These are phyloP conservation scores for Botryotinia calthae DNA, from an alignment of 2,329 filamentous ascomycete species.

Conservation along the genomic window DNA sequence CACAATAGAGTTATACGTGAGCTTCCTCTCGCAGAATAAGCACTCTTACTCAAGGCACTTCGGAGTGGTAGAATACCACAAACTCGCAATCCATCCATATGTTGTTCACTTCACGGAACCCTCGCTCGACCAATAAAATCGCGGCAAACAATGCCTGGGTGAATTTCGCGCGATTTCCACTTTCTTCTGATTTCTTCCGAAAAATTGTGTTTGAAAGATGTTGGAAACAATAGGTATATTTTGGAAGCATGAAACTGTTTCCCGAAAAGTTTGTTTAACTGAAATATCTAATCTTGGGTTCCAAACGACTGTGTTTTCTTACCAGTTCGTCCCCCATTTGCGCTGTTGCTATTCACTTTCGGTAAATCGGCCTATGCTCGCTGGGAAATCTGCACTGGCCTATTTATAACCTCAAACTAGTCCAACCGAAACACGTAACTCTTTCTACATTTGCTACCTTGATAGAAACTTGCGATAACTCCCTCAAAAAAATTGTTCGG, in stretches of 20 bases:
- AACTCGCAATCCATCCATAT: not conserved
- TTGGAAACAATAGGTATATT: not conserved
- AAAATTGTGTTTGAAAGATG: not conserved
- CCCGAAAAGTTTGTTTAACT: not conserved
- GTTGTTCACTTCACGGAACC: not conserved
- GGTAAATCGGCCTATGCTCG: not conserved
- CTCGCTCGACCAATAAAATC: not conserved
- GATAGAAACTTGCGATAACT: not conserved
- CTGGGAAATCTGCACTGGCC: not conserved
- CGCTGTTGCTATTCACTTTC: not conserved
- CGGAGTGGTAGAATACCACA: not conserved
- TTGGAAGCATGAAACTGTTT: not conserved
- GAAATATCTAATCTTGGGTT: not conserved
- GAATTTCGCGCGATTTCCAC: not conserved
- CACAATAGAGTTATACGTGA: not conserved
- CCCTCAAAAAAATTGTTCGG: not conserved
- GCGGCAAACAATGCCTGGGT: not conserved
- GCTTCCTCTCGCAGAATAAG: not conserved
- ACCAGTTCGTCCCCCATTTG: not conserved
- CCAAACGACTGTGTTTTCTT: not conserved
- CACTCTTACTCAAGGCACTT: rapidly evolving
- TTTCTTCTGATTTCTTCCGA: not conserved
- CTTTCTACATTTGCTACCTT: not conserved
- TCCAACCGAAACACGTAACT: not conserved
- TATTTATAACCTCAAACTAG: not conserved